Base-by-base conservation (phyloP, 73 alveolate species). In the Paraurostyla sp. region DNA sequence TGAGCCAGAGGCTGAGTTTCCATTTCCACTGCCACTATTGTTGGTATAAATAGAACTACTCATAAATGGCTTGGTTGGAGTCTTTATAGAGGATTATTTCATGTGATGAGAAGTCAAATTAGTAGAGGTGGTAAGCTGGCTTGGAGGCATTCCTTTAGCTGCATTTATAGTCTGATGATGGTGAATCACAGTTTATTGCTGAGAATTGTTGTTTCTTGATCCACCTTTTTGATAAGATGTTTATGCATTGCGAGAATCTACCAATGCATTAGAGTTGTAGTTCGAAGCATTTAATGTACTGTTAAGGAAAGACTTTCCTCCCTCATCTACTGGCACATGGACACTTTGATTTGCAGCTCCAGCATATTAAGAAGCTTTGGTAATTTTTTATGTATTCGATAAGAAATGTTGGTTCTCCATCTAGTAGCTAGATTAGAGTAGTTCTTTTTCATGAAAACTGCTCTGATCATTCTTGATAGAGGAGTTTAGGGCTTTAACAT, bases 241-340 rank as follows among this genome's bases (percentile, higher is more conserved):
- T 4, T 65, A 13, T 9, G 56, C 35, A 38, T 35, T 20, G 35
- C 58, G 32, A 38, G 40, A 23, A 36, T 50, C 78, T 20, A 54
- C 78, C 7, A 40, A 13, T 15, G 78, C 69, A 32, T 49, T 78
- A 4, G 89, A 51, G 50, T 78, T 78, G 46, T 78, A 78, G 59
- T 50, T 78, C 32, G 76, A 78, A n/a, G 71, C 86, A 73, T 73
- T 73, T 32, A 73, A 35, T 51, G 89, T 78, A 42, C 89, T 78
- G 78, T 78, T 78, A 13, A 78, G 49, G 52, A 78, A 30, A 9
- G 76, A 78, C 40, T 78, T 78, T 20, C 71, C 86, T 32, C 46
- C 71, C 6, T 73, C 86, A 6, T 22, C 0, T 33, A 18, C 20
- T 20, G 30, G 23, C 18, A 18, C 13, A 46, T 46, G 13, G 57